Base-by-base conservation (phyloP, 2,329 filamentous ascomycete species). In the Metarhizium sp. region DNA sequence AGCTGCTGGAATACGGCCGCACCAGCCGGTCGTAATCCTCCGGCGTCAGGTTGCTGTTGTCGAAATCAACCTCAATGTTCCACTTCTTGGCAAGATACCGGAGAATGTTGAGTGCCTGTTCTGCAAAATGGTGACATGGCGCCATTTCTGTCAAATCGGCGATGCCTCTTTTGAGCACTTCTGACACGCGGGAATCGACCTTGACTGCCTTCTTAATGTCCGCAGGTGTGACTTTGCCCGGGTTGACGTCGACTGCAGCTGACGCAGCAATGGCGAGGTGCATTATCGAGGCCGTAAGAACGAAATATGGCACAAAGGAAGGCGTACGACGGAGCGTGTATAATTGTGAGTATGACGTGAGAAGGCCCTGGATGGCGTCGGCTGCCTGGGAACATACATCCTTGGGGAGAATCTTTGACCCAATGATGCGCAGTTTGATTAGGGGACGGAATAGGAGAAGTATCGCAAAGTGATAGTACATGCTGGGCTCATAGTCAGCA, bases 371-470 rank as follows among this genome's bases (percentile, higher is more conserved):
- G 18, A 84, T 83, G 32, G 80, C 80, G 57, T 82, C 79, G 34
- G 80, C 80, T 1, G 80, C 80, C 60, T 83, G 79, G 2, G 77
- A 77, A 67, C 86, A 89, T 16, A 87, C 80, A 58, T 87, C 83
- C 43, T 80, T 78, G 7, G 86, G 86, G 4, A 76, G 75, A 2
- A 88, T 73, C 52, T 79, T 78, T 7, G 84, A 87, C 8, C 82
- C 80, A 50, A 86, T 77, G 61, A 88, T 82, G 10, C 74, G 73
- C 7, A 84, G 64, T 59, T 82, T 88, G 63, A 89, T 84, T 42
- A 90, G 75, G 0, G 87, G 87, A 6, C 87, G 78, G 65, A 90
- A 90, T 1, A 91, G 77, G n/a, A 89, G 78, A 0, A 87, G 68
- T n/a, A 86, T 85, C 34, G 82, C 79, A 58, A 84, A 85, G 63